phyloP scores from a whole-genome alignment of 495 filamentous ascomycete species.

The Umbilicaria muhlenbergii region DNA sequence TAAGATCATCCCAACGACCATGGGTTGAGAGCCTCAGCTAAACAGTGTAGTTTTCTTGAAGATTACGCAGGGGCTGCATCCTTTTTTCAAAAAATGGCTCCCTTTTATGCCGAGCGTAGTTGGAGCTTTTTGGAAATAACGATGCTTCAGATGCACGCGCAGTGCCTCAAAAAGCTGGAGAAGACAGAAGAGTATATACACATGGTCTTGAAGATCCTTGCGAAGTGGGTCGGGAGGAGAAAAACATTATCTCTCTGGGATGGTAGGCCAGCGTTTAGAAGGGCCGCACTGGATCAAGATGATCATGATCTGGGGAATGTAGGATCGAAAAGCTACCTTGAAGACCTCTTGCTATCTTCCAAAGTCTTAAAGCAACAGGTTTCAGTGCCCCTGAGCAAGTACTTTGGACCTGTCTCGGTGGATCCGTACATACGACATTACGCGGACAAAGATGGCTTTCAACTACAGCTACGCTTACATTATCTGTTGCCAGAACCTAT shows the following conservation, averaged over 20 bases:
- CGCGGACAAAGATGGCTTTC: slow-evolving; percentile 62
- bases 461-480: slow-evolving; percentile 49
- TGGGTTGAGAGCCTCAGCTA: slow-evolving; percentile 1
- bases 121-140: slow-evolving; percentile 70
- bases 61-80: slow-evolving; percentile 62
- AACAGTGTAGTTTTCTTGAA: slow-evolving; percentile 31
- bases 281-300: slow-evolving; percentile 18
- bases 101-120: slow-evolving; percentile 63
- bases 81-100: slow-evolving; percentile 67
- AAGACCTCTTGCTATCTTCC: slow-evolving; percentile 49
- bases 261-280: slow-evolving; percentile 12
- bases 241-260: slow-evolving; percentile 21
- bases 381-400: slow-evolving; percentile 48
- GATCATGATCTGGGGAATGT: slow-evolving; percentile 38
- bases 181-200: slow-evolving; percentile 67
- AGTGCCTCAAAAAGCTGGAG: slow-evolving; percentile 63
- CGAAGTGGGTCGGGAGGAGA: slow-evolving; percentile 40
- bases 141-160: slow-evolving; percentile 73
- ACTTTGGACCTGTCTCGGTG: slow-evolving; percentile 56
- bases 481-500: slow-evolving; percentile 62
- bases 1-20: slow-evolving; percentile 19
- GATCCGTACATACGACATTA: slow-evolving; percentile 56
- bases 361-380: slow-evolving; percentile 46
- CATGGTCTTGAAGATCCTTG: slow-evolving; percentile 56
- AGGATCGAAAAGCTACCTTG: slow-evolving; percentile 43